phyloP scores from a whole-genome alignment of 129 eudicot species.

The Tagetes patula region DNA sequence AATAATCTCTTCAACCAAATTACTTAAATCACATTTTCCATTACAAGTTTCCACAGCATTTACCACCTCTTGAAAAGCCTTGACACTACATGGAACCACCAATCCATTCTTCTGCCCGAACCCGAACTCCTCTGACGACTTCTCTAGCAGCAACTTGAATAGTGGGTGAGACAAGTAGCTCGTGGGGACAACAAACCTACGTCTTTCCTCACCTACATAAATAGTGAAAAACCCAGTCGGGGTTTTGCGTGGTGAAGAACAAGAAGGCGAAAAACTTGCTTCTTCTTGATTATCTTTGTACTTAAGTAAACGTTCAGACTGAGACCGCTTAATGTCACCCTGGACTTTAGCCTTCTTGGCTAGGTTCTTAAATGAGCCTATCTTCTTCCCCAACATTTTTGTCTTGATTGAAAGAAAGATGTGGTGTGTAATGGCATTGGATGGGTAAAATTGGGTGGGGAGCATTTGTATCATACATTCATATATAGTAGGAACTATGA shows the following conservation, averaged over 20 bases:
- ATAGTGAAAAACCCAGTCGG: conserved; percentile 66
- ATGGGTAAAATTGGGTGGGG: conserved; percentile 24
- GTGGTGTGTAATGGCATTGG: conserved; percentile 23
- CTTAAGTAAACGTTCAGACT: conserved; percentile 34
- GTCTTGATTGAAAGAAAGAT: conserved; percentile 9
- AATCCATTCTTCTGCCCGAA: conserved; percentile 63
- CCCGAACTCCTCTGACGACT: conserved; percentile 75
- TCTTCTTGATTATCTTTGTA: conserved; percentile 25
- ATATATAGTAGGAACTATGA: conserved; percentile 24
- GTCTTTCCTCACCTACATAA: conserved; percentile 74
- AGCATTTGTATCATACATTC: conserved; percentile 26
- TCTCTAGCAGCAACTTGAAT: conserved; percentile 79
- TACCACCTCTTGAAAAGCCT: conserved; percentile 64
- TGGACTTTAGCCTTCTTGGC: conserved; percentile 59
- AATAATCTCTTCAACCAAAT: conserved; percentile 65
- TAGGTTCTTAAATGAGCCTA: conserved; percentile 61
- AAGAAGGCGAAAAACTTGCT: background rate
- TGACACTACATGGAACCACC: conserved; percentile 72
- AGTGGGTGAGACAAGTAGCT: conserved; percentile 74
- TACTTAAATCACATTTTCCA: conserved; percentile 69
- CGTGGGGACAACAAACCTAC: conserved; percentile 51
- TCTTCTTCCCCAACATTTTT: conserved; percentile 64
- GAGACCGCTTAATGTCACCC: conserved; percentile 18
- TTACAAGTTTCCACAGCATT: conserved; percentile 66
- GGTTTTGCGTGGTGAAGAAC: conserved; percentile 34